Evolutionary conservation across 2,329 filamentous ascomycete genomes (phyloP), one percentile per base, ranked within the genome.

Genomic region (Rhytidhysteron rufulum): DNA sequence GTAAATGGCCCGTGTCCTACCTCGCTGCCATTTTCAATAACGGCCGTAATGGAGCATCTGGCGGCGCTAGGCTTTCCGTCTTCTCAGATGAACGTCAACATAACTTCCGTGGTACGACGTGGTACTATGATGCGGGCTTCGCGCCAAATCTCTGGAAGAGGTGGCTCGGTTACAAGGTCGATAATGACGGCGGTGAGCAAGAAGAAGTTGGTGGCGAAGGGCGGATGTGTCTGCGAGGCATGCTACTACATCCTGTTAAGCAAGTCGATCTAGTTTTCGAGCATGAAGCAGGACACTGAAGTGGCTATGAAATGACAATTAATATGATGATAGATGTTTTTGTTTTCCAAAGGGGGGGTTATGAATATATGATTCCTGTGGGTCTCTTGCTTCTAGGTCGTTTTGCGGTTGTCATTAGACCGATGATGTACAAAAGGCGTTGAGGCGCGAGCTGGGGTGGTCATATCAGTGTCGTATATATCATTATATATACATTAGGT

Each of bases 11-110:
- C 0, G 69, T 72, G 0, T 63, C 66, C 10, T 78, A 79, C 46
- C 66, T 78, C 5, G 70, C 75, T 1, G 70, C 72, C 4, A 73
- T 77, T 29, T 77, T 78, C 60, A 79, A 79, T 53, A 75, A 73
- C 32, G 76, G 75, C 0, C 60, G 72, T 3, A 74, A 77, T 37
- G 73, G 73, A 30, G 70, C 73, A 6, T 62, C 67, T 1, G 72
- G 73, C 5, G 72, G 71, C 2, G 69, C 69, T 4, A 62, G 73
- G n/a, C 63, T 69, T 3, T 67, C 58, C 15, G 69, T 76, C 5
- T 77, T 76, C 50, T 60, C 51, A 1, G 74, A 76, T 19, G 73
- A 75, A 42, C 54, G 72, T 1, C 73, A 77, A 56, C 72, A 77
- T 47, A 76, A 77, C 40, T 77, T 78, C 51, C 49, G 68, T 0